Conservation (phyloP, 177 flowering plant genomes). For the Vitis hybrid region DNA sequence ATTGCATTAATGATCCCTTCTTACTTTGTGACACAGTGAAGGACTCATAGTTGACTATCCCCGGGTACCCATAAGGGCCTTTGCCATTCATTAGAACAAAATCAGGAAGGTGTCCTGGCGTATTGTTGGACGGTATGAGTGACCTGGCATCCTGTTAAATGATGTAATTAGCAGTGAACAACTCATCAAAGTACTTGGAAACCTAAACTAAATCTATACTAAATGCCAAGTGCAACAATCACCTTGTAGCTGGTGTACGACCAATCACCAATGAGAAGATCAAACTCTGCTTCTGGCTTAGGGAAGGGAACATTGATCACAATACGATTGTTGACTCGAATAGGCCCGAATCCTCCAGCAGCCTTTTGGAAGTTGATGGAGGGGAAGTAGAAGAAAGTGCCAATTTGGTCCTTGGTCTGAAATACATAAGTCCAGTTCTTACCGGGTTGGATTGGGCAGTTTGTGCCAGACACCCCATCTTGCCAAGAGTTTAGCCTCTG, state of each 20-base stretch:
- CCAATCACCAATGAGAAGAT: conserved; percentile 56
- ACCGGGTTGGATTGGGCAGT: conserved; percentile 47
- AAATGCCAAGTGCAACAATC: not conserved
- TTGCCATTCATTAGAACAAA: conserved; percentile 45
- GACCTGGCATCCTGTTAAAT: conserved; percentile 17
- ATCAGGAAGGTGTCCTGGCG: conserved; percentile 19
- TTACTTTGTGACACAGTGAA: conserved; percentile 37
- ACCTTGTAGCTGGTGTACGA: conserved; percentile 30
- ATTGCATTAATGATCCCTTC: no score
- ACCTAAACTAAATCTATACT: no score
- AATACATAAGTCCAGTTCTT: conserved; percentile 52
- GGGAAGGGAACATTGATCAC: conserved; percentile 38
- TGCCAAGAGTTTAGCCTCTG: conserved; percentile 54
- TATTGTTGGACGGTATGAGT: not conserved
- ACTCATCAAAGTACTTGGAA: no score
- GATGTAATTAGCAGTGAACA: not conserved
- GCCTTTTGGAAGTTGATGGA: conserved; percentile 41
- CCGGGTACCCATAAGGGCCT: conserved; percentile 24
- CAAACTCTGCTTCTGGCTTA: conserved; percentile 45
- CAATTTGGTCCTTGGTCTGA: conserved; percentile 49
- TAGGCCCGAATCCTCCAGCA: conserved; percentile 49
- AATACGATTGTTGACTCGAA: conserved; percentile 36
- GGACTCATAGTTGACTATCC: conserved; percentile 19
- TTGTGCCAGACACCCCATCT: conserved; percentile 50
- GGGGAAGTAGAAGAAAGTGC: conserved; percentile 46